A percentile compares a stretch with the other conserved stretches of the same genome.
phyloP scores from a whole-genome alignment of 176 grass and related monocot species.

The Hsuehochloa calcarea region DNA sequence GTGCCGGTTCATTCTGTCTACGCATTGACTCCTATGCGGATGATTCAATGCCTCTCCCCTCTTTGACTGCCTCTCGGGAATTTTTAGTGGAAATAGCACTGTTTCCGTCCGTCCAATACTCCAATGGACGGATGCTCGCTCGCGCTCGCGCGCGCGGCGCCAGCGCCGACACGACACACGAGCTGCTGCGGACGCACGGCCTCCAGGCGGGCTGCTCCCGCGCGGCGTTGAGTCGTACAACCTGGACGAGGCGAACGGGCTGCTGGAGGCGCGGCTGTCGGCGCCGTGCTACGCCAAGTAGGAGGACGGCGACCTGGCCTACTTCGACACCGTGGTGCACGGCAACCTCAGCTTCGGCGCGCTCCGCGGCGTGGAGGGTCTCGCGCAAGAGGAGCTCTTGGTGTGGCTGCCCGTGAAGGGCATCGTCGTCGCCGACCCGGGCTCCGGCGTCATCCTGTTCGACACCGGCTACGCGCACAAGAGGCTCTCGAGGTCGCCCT shows the following conservation, averaged over 20 bases:
- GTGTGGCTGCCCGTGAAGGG: constrained; percentile 96
- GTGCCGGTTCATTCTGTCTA: too few species aligned
- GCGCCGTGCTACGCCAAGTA: constrained; percentile 74
- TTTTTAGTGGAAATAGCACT: too few species aligned
- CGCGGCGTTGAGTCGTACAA: constrained; percentile 56
- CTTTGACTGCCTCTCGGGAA: too few species aligned
- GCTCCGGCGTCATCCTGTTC: constrained; percentile 76
- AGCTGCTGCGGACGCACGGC: constrained; percentile 63
- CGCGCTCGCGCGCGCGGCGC: constrained; percentile 17
- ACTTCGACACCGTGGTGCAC: constrained; percentile 62
- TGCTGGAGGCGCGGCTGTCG: constrained; percentile 59
- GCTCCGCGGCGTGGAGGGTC: constrained; percentile 63
- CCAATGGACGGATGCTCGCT: too few species aligned
- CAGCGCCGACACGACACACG: constrained; percentile 49
- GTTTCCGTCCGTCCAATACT: too few species aligned
- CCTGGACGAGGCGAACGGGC: constrained; percentile 48
- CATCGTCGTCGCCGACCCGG: constrained; percentile 53
- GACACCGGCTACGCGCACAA: constrained; percentile 89
- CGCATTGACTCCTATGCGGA: too few species aligned
- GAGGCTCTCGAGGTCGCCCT: constrained; percentile 71
- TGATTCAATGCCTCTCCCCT: too few species aligned
- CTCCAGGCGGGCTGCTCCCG: constrained; percentile 74
- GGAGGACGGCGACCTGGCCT: constrained; percentile 59
- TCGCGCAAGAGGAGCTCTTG: constrained; percentile 90
- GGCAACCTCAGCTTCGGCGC: constrained; percentile 87